Percentiles rank a stretch among this genome's conserved stretches.
Evolutionary conservation across 1,139 yeast genomes (phyloP).

Genomic region (Hansenula sp.): DNA sequence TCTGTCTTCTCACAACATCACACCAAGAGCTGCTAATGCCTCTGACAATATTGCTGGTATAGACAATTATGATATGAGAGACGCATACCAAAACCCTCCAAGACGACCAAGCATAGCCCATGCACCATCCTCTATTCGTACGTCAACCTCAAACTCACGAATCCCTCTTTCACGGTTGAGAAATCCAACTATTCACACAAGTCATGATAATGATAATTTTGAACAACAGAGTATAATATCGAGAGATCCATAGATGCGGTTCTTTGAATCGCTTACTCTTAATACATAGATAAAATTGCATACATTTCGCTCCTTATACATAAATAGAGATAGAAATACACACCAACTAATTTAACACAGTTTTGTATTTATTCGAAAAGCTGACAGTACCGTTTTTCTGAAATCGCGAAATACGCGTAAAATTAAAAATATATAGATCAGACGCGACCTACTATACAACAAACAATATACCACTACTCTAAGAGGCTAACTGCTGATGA

Average conservation of each 20-base stretch:
- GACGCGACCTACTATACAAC: conserved; percentile 1
- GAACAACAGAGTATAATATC: conserved; percentile 15
- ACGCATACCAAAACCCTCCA: too few relatives aligned
- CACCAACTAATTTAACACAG: too few relatives aligned
- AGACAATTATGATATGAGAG: conserved; percentile 14
- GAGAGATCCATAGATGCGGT: too few relatives aligned
- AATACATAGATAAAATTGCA: neutral
- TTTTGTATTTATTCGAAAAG: too few relatives aligned
- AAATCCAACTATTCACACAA: neutral
- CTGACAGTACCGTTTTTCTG: neutral
- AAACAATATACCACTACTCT: conserved; percentile 1
- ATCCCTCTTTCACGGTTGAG: neutral
- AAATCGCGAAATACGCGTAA: neutral
- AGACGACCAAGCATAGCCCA: conserved; percentile 7
- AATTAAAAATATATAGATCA: neutral
- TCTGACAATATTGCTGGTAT: conserved; percentile 42
- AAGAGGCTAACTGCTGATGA: conserved; percentile 6
- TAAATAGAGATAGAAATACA: too few relatives aligned
- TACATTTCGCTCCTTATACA: too few relatives aligned
- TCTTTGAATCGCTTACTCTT: too few relatives aligned
- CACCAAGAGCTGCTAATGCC: conserved; percentile 34
- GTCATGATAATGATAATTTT: conserved; percentile 12
- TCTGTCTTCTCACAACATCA: conserved; percentile 28
- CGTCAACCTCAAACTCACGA: neutral
- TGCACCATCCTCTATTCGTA: neutral